Conservation (phyloP, 2,329 filamentous ascomycete species). For the Pseudogymnoascus sp. region DNA sequence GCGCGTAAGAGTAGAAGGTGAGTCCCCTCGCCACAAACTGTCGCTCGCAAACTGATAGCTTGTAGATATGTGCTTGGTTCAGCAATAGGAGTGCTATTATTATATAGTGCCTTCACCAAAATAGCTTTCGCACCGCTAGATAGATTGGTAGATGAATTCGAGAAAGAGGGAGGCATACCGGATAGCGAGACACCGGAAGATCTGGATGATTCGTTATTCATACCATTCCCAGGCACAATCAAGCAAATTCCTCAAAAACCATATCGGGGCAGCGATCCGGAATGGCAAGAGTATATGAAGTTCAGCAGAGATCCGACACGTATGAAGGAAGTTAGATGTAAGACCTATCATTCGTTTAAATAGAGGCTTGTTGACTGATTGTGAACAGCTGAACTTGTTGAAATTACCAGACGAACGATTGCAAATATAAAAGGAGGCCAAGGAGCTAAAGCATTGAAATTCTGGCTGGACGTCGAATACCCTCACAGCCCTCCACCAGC, state of each 20-base stretch:
- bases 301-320: slow-evolving; percentile 45
- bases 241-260: slow-evolving; percentile 38
- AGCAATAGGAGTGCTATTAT: slow-evolving; percentile 28
- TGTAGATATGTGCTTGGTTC: slow-evolving; percentile 23
- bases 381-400: slow-evolving; percentile 37
- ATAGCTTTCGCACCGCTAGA: slow-evolving; percentile 40
- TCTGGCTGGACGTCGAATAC: slow-evolving; percentile 54
- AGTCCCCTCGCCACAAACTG: not conserved
- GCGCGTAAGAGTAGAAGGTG: not conserved
- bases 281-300: slow-evolving; percentile 53
- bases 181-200: slow-evolving; percentile 36
- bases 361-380: slow-evolving; percentile 15
- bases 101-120: slow-evolving; percentile 36
- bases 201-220: slow-evolving; percentile 41
- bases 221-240: slow-evolving; percentile 54
- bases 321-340: slow-evolving; percentile 27
- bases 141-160: slow-evolving; percentile 31
- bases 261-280: slow-evolving; percentile 50
- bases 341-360: not conserved
- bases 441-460: slow-evolving; percentile 14
- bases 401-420: slow-evolving; percentile 35
- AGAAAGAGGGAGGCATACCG: slow-evolving; percentile 27
- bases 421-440: slow-evolving; percentile 20
- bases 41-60: not conserved
- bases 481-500: slow-evolving; percentile 50